Base-by-base conservation (phyloP, 345 rosid species). In the Barbarea vulgaris region DNA sequence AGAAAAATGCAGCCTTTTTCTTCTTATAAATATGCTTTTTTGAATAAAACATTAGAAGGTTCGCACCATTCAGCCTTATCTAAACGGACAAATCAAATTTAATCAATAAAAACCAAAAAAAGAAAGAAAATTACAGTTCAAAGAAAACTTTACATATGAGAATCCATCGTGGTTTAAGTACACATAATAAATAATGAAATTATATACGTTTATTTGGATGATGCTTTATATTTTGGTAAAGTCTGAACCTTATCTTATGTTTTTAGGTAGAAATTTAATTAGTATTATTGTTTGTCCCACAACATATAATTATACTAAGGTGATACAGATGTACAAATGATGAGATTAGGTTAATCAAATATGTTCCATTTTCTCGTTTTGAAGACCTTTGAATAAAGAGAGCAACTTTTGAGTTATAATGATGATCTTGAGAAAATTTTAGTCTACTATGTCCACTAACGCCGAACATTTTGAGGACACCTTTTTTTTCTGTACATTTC, bases 371-470 rank as follows among this genome's bases (percentile, higher is more conserved):
- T 57, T 66, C 12, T 17, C 33, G 68, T 57, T 69, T 69, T 55
- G 28, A 62, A 62, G 7, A 44, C 42, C 19, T 69, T 48, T 70
- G 70, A 70, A 47, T 46, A 56, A 64, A 64, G 51, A 19, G 12
- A 48, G 1, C 15, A 44, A 24, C 75, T 69, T 76, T 76, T 52
- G 55, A 52, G 76, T 47, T 44, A 41, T 17, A 33, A 69, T 77
- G 51, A 77, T 76, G 75, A 54, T 4, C 0, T 19, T 53, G 25
- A 25, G 33, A 54, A 76, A 63, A 30, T 13, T 11, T 30, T 39
- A 55, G 70, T 52, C 75, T 73, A 60, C 28, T 15, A 12, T 67
- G 79, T 58, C 79, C 69, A 76, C 75, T 55, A 63, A 44, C 70
- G 70, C 75, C 80, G 70, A 55, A 77, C 69, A 70, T 62, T 34